Evolutionary conservation across 768 basidiomycete genomes (phyloP).

Genomic region (Pisolithus albus): DNA sequence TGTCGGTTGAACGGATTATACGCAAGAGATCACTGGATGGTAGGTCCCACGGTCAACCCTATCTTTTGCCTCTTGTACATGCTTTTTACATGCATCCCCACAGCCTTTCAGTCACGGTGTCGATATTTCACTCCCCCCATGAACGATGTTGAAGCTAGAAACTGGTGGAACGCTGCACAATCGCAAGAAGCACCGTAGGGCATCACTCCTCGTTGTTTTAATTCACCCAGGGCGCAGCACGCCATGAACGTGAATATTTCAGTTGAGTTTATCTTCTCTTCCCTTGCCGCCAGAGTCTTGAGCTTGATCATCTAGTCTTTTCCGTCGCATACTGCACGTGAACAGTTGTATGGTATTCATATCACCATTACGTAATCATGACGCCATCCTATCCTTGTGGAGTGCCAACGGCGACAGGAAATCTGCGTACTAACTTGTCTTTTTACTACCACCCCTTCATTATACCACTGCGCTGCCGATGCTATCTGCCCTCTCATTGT

Average conservation of each 20-base stretch:
- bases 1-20: slow-evolving; percentile 65
- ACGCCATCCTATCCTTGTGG: slow-evolving; percentile 12
- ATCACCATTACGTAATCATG: slow-evolving; percentile 22
- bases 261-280: slow-evolving; percentile 7
- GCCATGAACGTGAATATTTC: slow-evolving; percentile 9
- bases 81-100: slow-evolving; percentile 12
- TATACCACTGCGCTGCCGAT: slow-evolving; percentile 16
- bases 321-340: background rate
- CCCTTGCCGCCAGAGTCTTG: background rate
- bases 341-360: background rate
- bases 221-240: slow-evolving; percentile 13
- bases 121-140: slow-evolving; percentile 67
- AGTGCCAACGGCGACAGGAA: background rate
- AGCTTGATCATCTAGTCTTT: slow-evolving; percentile 2
- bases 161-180: slow-evolving; percentile 46
- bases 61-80: slow-evolving; percentile 5
- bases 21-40: slow-evolving; percentile 66
- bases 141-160: slow-evolving; percentile 49
- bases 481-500: slow-evolving; percentile 12
- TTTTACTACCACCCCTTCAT: background rate
- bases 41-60: slow-evolving; percentile 27
- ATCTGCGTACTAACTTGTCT: background rate
- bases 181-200: slow-evolving; percentile 28
- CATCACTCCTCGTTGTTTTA: slow-evolving; percentile 26
- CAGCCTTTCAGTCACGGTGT: slow-evolving; percentile 77